Conservation (phyloP, 108 stramenopile genomes). For the Parietichytrium sp. region DNA sequence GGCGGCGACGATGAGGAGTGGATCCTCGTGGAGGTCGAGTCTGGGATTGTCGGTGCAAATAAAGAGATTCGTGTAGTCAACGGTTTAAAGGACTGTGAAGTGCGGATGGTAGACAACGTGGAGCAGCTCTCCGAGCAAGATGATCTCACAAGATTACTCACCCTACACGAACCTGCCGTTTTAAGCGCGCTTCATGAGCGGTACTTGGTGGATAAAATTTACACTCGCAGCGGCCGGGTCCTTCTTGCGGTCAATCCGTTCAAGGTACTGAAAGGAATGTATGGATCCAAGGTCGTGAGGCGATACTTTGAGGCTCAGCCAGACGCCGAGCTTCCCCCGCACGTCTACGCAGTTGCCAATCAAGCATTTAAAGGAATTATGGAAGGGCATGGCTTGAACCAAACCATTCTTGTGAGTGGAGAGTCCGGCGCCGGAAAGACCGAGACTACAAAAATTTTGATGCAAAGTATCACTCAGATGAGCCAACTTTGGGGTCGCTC, state of each 20-base stretch:
- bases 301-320: constrained; percentile 48
- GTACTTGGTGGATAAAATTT: constrained; percentile 78
- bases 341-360: constrained; percentile 87
- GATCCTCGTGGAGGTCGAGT: background rate
- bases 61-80: background rate
- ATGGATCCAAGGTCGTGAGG: constrained; percentile 72
- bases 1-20: background rate
- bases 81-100: constrained; percentile 22
- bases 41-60: background rate
- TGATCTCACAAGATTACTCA: background rate
- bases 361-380: constrained; percentile 88
- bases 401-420: constrained; percentile 39
- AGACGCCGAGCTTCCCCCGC: constrained; percentile 65
- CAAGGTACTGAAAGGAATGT: constrained; percentile 79
- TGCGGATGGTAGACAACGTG: background rate
- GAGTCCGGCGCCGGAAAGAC: constrained; percentile 50
- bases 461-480: constrained; percentile 22
- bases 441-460: constrained; percentile 43
- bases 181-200: constrained; percentile 43
- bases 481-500: background rate
- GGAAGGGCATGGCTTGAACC: constrained; percentile 41
- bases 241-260: constrained; percentile 88
- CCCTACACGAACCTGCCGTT: constrained; percentile 7
- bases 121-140: background rate
- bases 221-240: constrained; percentile 85